Base-by-base conservation (phyloP, 2,329 filamentous ascomycete genomes). In the Hortaea sp. region DNA sequence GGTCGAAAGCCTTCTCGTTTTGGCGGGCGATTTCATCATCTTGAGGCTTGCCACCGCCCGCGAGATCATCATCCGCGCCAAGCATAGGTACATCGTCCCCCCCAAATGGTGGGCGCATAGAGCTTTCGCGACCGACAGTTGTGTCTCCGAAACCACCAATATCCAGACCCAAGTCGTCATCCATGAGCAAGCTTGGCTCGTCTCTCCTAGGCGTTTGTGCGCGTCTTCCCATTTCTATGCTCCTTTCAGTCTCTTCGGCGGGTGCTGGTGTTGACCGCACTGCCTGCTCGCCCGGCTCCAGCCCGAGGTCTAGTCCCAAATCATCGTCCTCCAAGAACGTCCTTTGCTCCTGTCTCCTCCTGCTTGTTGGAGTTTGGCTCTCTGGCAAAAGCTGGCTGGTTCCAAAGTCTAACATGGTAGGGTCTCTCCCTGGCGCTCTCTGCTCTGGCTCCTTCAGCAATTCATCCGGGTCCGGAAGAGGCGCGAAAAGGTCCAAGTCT, bases 141-240 rank as follows among this genome's bases (percentile, higher is more conserved):
- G 57, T 56, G 49, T 62, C 59, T 1, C 65, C 66, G 27, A 62
- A 65, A 46, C 69, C 49, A 11, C 59, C 63, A 46, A 63, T 50
- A 45, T 79, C 73, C 29, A 78, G 61, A 39, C 71, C 72, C 31
- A 81, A 63, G 42, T 76, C 74, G 35, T 86, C 82, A 35, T 86
- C 82, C 53, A 86, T 69, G 45, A 72, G 70, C 46, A 72, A 68
- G 29, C 72, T 63, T 68, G 72, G 53, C 66, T 85, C 13, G 82
- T 79, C 72, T 40, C 78, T 75, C 27, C 56, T 51, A 5, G 60
- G 55, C 11, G 78, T 74, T 4, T 85, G 82, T 13, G 85, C 89
- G 56, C 94, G 84, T 81, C 90, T 85, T 60, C 90, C 92, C 57
- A 88, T 75, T 81, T 98, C 92, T 48, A 95, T 82, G 59, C 82